A percentile compares a stretch with the other conserved stretches of the same genome.
Evolutionary conservation across 2,329 filamentous ascomycete species (phyloP).

Genomic region (Cladosporium sp.): DNA sequence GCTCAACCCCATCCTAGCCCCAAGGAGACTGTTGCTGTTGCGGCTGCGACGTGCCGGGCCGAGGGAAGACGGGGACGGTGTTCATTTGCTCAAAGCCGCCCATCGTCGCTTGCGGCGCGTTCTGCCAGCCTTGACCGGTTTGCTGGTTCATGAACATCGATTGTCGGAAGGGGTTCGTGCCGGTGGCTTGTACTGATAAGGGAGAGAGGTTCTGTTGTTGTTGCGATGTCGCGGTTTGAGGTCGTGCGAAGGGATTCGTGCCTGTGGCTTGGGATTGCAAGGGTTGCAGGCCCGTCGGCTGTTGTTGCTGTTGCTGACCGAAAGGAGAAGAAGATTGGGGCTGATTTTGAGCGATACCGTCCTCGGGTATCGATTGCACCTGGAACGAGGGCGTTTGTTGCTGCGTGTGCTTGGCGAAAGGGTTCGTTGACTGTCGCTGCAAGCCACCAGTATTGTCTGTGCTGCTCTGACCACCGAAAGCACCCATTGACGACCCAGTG

Average conservation of each 20-base stretch:
- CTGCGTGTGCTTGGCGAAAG: conserved; percentile 55
- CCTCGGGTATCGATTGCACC: conserved; percentile 20
- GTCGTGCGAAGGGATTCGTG: conserved; percentile 65
- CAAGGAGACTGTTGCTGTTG: conserved; percentile 23
- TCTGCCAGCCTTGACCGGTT: conserved; percentile 85
- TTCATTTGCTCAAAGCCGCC: conserved; percentile 70
- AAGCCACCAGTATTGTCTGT: conserved; percentile 14
- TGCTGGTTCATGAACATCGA: conserved; percentile 82
- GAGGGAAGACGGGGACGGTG: conserved; percentile 79
- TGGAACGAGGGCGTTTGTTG: not conserved
- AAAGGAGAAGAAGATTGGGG: not conserved
- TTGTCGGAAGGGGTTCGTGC: conserved; percentile 93
- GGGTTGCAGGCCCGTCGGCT: conserved; percentile 28
- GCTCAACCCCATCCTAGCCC: conserved; percentile 13
- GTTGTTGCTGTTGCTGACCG: conserved; percentile 26
- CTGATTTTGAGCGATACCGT: conserved; percentile 11
- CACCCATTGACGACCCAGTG: conserved; percentile 17
- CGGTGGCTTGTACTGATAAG: conserved; percentile 70
- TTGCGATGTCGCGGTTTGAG: conserved; percentile 37
- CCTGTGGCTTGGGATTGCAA: conserved; percentile 57
- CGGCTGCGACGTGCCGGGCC: conserved; percentile 40
- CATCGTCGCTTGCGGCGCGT: conserved; percentile 66
- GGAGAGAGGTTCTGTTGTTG: conserved; percentile 19
- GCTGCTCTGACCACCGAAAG: not conserved
- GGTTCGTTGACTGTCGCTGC: conserved; percentile 36